Conservation (phyloP, 2,329 filamentous ascomycete genomes). For the Pezicula rhizophila region DNA sequence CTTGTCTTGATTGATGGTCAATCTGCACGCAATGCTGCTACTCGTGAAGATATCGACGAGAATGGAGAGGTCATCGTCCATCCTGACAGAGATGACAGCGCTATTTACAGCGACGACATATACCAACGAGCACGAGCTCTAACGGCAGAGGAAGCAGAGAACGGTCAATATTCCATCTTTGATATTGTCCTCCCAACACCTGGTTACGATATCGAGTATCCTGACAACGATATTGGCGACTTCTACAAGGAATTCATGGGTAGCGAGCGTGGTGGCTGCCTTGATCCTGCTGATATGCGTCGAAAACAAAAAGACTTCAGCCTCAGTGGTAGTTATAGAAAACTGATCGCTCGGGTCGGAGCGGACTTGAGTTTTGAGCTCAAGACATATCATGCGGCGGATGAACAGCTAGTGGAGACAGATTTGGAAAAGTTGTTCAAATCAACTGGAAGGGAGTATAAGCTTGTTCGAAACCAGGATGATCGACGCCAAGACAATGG, state of each 20-base stretch:
- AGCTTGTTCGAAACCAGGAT: conserved; percentile 1
- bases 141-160: conserved; percentile 69
- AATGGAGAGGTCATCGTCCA: conserved; percentile 39
- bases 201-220: conserved; percentile 85
- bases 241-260: conserved; percentile 87
- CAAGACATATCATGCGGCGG: conserved; percentile 60
- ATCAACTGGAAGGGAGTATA: background rate
- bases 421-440: conserved; percentile 57
- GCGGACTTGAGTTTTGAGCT: conserved; percentile 60
- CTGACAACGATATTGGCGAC: conserved; percentile 72
- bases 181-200: conserved; percentile 91
- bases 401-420: conserved; percentile 83
- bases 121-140: conserved; percentile 68
- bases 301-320: conserved; percentile 81
- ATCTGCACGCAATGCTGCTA: conserved; percentile 6
- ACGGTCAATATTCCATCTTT: conserved; percentile 72
- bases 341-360: conserved; percentile 66
- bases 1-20: conserved; percentile 38
- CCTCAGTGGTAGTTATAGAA: conserved; percentile 82
- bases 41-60: conserved; percentile 28
- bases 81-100: conserved; percentile 50
- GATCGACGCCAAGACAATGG: background rate
- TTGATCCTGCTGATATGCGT: conserved; percentile 84
- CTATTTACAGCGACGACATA: conserved; percentile 44
- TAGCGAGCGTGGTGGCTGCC: conserved; percentile 64